phyloP scores from a whole-genome alignment of 306 rosid genomes.

The Fragaria iinumae region DNA sequence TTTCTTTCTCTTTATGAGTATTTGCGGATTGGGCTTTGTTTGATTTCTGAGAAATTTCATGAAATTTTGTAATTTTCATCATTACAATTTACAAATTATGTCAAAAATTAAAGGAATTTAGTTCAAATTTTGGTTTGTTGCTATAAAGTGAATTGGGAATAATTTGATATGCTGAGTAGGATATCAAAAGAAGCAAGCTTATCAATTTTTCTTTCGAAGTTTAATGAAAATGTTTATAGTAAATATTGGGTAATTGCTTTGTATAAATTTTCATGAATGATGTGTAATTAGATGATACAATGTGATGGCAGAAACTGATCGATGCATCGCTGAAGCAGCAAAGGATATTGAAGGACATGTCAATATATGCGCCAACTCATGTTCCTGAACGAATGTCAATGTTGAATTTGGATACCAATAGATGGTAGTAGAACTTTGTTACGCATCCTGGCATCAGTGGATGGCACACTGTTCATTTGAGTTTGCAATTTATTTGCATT shows the following conservation, averaged over 20 bases:
- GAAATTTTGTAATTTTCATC: not conserved
- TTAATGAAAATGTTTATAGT: not conserved
- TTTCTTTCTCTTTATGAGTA: not conserved
- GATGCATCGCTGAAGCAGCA: slow-evolving; percentile 69
- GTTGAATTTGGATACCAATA: slow-evolving; percentile 44
- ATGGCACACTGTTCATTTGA: not conserved
- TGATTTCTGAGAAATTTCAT: not conserved
- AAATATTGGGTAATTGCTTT: not conserved
- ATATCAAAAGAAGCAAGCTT: not conserved
- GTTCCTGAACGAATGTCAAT: slow-evolving; percentile 41
- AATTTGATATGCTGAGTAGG: not conserved
- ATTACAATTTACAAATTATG: not conserved
- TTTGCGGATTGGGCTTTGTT: not conserved
- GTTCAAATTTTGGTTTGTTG: not conserved
- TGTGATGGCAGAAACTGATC: slow-evolving; percentile 59
- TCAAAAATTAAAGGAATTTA: not conserved
- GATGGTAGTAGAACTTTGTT: slow-evolving; percentile 38
- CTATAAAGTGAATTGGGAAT: not conserved
- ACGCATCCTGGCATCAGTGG: not conserved
- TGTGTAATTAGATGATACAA: slow-evolving; percentile 14
- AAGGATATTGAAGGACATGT: slow-evolving; percentile 75
- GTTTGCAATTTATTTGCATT: slow-evolving; percentile 2
- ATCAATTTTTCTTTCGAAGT: not conserved
- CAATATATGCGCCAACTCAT: slow-evolving; percentile 49
- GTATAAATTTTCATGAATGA: slow-evolving; percentile 12